Percentiles rank a stretch among this genome's conserved stretches.
These are phyloP conservation scores for Lotus japonicus DNA, from an alignment of 306 rosid species.

Conservation along the genomic window DNA sequence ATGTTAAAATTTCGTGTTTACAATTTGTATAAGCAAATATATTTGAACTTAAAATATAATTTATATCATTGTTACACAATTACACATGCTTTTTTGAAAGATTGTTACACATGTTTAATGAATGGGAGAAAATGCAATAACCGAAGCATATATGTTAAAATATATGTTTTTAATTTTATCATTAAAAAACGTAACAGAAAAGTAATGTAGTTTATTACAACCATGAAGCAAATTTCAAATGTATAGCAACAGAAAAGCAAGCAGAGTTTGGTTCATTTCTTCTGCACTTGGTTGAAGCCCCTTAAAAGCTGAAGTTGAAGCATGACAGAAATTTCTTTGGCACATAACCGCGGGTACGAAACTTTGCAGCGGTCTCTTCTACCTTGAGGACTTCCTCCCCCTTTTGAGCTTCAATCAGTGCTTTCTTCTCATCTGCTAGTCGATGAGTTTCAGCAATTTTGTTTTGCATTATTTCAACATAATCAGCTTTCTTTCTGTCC, in stretches of 20 bases:
- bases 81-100: too few relatives aligned
- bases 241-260: not conserved
- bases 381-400: slow-evolving; percentile 55
- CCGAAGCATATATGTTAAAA: too few relatives aligned
- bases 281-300: not conserved
- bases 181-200: not conserved
- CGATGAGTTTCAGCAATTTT: slow-evolving; percentile 59
- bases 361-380: slow-evolving; percentile 63
- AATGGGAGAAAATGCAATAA: not conserved
- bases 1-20: too few relatives aligned
- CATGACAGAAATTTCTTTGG: slow-evolving; percentile 58
- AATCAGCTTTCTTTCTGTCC: slow-evolving; percentile 65
- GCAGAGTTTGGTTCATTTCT: not conserved
- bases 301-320: slow-evolving; percentile 11
- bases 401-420: slow-evolving; percentile 51
- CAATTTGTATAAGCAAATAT: too few relatives aligned
- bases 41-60: too few relatives aligned
- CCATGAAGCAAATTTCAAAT: not conserved
- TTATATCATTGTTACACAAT: too few relatives aligned
- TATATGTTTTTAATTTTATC: not conserved
- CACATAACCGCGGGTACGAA: slow-evolving; percentile 57
- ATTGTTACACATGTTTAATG: too few relatives aligned
- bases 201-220: not conserved
- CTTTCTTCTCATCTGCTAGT: slow-evolving; percentile 67
- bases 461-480: slow-evolving; percentile 61